Base-by-base conservation (phyloP, 208 protist genomes). In the Jaenimonas drosophilae region DNA sequence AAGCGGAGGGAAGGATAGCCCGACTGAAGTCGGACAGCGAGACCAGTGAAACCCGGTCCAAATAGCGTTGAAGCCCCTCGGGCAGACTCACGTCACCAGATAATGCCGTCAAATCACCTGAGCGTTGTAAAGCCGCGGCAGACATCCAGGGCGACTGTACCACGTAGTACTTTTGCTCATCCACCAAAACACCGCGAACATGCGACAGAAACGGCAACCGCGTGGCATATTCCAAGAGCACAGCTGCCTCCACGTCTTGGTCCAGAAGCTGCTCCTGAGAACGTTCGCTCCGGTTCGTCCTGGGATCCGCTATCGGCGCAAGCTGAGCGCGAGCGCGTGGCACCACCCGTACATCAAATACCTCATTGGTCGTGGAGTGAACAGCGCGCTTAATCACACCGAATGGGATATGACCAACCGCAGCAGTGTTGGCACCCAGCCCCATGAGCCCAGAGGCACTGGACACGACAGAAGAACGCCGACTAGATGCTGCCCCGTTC, bases 291-390 rank as follows among this genome's bases (percentile, higher is more conserved):
- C 48, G 39, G 17, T 36, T 28, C 28, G 36, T 47, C 9, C 27
- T 23, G 28, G 24, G 24, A 16, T 43, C 34, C 28, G 45, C 59
- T 21, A 48, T 37, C 16, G 73, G 76, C 4, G 64, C 49, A 51
- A 92, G 55, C 47, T 55, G 61, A 24, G 69, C 70, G 12, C 64
- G 50, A 57, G 71, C 71, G 28, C 76, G 64, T 31, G 84, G 76
- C 31, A 89, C 58, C 12, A 88, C 73, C 24, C 70, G 76, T 16
- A 88, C 75, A 52, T 92, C 84, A 58, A 84, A 92, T 33, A 88
- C 60, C 59, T 87, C 68, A 9, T 43, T 56, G n/a, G 69, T 87
- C 28, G 55, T 67, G 48, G 77, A 60, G 44, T 65, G 73, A 26
- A 88, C 60, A 1, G 66, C 79, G 19, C 84, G 71, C 16, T 72